A percentile compares a stretch with the other conserved stretches of the same genome.
phyloP scores from a whole-genome alignment of 805 yeast species.

The Cyberlindnera maritima region DNA sequence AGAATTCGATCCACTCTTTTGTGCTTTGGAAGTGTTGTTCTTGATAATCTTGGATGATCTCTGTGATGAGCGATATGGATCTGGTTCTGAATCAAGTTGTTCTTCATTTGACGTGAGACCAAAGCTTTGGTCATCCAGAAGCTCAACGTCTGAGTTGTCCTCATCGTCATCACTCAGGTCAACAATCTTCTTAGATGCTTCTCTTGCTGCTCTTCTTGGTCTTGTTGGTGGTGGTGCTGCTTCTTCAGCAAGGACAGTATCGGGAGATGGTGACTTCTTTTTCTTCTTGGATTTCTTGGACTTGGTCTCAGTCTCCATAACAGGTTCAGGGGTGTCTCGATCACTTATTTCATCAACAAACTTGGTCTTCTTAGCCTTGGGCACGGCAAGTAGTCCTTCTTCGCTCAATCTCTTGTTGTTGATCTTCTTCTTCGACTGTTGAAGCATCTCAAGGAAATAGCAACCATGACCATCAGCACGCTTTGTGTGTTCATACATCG shows the following conservation, averaged over 20 bases:
- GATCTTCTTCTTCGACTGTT: background rate
- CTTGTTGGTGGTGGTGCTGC: constrained; percentile 2
- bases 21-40: background rate
- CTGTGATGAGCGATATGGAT: constrained; percentile 11
- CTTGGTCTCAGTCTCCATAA: background rate
- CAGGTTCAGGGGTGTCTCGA: background rate
- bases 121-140: constrained; percentile 21
- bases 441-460: constrained; percentile 28
- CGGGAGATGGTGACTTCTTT: background rate
- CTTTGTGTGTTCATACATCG: constrained; percentile 53
- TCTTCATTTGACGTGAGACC: constrained; percentile 22
- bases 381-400: background rate
- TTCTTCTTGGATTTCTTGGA: constrained; percentile 3
- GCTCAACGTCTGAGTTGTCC: background rate
- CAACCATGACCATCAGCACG: constrained; percentile 38
- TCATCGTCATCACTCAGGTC: constrained; percentile 11
- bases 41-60: constrained; percentile 2
- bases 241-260: background rate
- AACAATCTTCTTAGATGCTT: constrained; percentile 10
- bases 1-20: constrained; percentile 7
- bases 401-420: constrained; percentile 3
- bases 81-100: constrained; percentile 20
- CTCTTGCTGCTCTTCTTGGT: constrained; percentile 16
- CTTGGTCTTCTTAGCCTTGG: constrained; percentile 6
- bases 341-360: constrained; percentile 1